Conservation (phyloP, 2,329 filamentous ascomycete species). For the Fusarium oligoseptatum region DNA sequence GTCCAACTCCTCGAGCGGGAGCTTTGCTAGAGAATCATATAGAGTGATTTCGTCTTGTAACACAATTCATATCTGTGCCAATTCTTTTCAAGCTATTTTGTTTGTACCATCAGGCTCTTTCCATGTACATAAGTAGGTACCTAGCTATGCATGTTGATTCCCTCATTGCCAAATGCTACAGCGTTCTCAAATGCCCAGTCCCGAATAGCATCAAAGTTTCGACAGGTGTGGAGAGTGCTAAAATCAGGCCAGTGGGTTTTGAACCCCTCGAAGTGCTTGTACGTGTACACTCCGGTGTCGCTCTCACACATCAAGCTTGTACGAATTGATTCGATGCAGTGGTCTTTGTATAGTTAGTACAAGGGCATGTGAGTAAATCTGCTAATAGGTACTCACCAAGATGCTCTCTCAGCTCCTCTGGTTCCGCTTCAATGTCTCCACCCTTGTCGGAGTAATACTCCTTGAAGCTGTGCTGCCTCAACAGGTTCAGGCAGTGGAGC, state of each 20-base stretch:
- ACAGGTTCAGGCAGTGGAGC: slow-evolving; percentile 64
- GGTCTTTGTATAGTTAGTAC: slow-evolving; percentile 18
- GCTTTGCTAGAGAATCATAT: not conserved
- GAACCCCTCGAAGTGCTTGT: slow-evolving; percentile 61
- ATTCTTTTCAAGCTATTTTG: not conserved
- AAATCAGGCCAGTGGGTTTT: slow-evolving; percentile 68
- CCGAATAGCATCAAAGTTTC: slow-evolving; percentile 65
- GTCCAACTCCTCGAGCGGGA: not conserved
- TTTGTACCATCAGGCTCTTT: not conserved
- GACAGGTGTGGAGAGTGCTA: slow-evolving; percentile 65
- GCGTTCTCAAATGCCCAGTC: slow-evolving; percentile 67
- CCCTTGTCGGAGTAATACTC: slow-evolving; percentile 63
- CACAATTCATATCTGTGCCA: not conserved
- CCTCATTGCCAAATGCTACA: slow-evolving; percentile 61
- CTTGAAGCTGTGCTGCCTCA: slow-evolving; percentile 62
- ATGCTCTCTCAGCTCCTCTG: slow-evolving; percentile 34
- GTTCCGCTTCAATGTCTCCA: slow-evolving; percentile 61
- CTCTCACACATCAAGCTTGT: slow-evolving; percentile 68
- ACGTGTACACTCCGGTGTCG: slow-evolving; percentile 68
- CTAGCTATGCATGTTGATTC: slow-evolving; percentile 4
- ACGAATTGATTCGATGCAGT: slow-evolving; percentile 56
- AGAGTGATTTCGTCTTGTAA: not conserved
- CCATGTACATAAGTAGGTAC: not conserved
- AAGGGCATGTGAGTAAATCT: fast-evolving
- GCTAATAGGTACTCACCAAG: slow-evolving; percentile 23